Conservation (phyloP, 2,329 filamentous ascomycete genomes). For the Curvularia eragrostidis region DNA sequence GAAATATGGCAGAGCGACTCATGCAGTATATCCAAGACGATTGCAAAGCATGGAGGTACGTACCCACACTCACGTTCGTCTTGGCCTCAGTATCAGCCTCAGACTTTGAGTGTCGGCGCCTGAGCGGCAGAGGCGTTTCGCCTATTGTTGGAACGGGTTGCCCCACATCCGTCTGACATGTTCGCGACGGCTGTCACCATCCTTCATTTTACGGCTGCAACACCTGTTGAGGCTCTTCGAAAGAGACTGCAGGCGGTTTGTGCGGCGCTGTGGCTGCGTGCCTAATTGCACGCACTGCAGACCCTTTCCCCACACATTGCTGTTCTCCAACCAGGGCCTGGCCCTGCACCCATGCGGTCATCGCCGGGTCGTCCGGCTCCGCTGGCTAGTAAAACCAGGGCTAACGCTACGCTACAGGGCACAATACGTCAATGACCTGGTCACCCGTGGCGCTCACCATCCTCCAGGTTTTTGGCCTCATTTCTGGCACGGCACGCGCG, state of each 20-base stretch:
- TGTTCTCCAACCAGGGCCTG: slow-evolving; percentile 8
- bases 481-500: slow-evolving; percentile 24
- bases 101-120: slow-evolving; percentile 6
- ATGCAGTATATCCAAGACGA: slow-evolving; percentile 41
- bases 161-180: slow-evolving; percentile 16
- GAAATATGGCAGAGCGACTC: slow-evolving; percentile 38
- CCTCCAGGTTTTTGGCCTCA: slow-evolving; percentile 36
- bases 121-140: slow-evolving; percentile 11
- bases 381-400: slow-evolving; percentile 10
- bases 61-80: slow-evolving; percentile 4
- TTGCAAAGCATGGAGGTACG: slow-evolving; percentile 49
- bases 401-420: slow-evolving; percentile 31
- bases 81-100: background rate
- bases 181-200: slow-evolving; percentile 4
- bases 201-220: slow-evolving; percentile 19
- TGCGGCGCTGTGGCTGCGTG: background rate
- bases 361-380: slow-evolving; percentile 13
- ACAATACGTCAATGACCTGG: slow-evolving; percentile 45
- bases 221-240: slow-evolving; percentile 1
- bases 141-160: slow-evolving; percentile 15
- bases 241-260: slow-evolving; percentile 2
- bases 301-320: slow-evolving; percentile 16
- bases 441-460: slow-evolving; percentile 38
- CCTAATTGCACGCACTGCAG: slow-evolving; percentile 6
- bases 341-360: slow-evolving; percentile 20